Evolutionary conservation across 805 yeast species (phyloP).

Genomic region (Hanseniaspora vineae): DNA sequence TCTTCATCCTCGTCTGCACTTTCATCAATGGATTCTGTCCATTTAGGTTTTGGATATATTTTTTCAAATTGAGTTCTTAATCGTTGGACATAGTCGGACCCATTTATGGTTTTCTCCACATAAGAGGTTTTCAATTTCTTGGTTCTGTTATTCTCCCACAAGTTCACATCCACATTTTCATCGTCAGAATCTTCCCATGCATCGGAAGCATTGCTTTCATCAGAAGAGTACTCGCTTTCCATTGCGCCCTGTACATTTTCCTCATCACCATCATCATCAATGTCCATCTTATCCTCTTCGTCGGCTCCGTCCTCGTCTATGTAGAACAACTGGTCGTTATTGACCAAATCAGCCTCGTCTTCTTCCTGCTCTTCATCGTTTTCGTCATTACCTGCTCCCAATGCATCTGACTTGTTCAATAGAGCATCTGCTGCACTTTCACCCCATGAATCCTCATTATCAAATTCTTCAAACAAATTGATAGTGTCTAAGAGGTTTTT

Average conservation of each 20-base stretch:
- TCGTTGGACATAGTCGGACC: conserved; percentile 48
- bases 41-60: conserved; percentile 72
- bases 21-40: conserved; percentile 40
- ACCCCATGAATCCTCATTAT: conserved; percentile 23
- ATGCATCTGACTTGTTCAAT: conserved; percentile 21
- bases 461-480: conserved; percentile 30
- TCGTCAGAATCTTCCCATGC: conserved; percentile 93
- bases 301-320: conserved; percentile 35
- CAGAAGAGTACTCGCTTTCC: conserved; percentile 11
- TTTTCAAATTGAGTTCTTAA: conserved; percentile 59
- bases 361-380: conserved; percentile 16
- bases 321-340: conserved; percentile 41
- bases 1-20: conserved; percentile 18
- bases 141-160: conserved; percentile 43
- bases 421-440: conserved; percentile 18
- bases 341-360: conserved; percentile 21
- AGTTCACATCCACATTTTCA: conserved; percentile 52
- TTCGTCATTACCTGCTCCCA: conserved; percentile 12
- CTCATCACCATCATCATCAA: conserved; percentile 21
- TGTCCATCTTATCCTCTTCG: conserved; percentile 22
- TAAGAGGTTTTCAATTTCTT: conserved; percentile 59
- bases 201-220: conserved; percentile 11
- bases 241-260: too few species aligned
- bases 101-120: conserved; percentile 39
- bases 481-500: conserved; percentile 48